Evolutionary conservation across 75 land plant genomes (phyloP), one percentile per base, ranked within the genome.

Genomic region (Cryptomeria japonica): DNA sequence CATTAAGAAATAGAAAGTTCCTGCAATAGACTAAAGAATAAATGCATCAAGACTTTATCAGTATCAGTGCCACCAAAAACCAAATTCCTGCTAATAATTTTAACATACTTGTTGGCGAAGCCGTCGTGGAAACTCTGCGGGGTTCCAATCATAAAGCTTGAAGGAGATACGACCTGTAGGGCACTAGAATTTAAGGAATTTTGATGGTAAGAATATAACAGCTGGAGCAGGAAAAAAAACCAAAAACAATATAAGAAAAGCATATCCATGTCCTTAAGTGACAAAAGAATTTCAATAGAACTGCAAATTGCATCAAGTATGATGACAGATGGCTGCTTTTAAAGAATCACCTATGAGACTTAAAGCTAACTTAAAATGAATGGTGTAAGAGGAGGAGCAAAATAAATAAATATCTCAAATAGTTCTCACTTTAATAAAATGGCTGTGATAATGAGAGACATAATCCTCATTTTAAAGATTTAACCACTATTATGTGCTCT

Each of bases 71-170:
- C 88, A 39, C 22, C 31, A 75, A 75, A 88, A 88, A 18, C 73
- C 86, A 42, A 88, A 88, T 39, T 4, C 36, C 47, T 76, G 79
- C 87, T 46, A 82, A 8, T 0, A 13, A 44, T n/a, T 46, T 88
- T 87, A 64, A 85, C 85, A 78, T 93, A 97, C 99, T 96, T 98
- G 99, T 85, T 92, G 96, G 68, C 99, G 96, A 34, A 98, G 93
- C 85, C 99, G 94, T 85, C 99, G 93, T 8, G 99, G 99, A 88
- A 98, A 98, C 87, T 97, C 99, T 82, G 99, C 99, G 41, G 99
- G 99, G 87, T 98, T 98, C 99, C 99, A 98, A 87, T 98, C 99
- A 89, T 97, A 98, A 36, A 98, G 91, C 93, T 98, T 98, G 91
- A 98, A 98, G 76, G 99, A 98, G 31, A 98, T 93, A 36, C 99